Conservation (phyloP, 176 grass and related monocot species). For the Aegilops umbellulata region DNA sequence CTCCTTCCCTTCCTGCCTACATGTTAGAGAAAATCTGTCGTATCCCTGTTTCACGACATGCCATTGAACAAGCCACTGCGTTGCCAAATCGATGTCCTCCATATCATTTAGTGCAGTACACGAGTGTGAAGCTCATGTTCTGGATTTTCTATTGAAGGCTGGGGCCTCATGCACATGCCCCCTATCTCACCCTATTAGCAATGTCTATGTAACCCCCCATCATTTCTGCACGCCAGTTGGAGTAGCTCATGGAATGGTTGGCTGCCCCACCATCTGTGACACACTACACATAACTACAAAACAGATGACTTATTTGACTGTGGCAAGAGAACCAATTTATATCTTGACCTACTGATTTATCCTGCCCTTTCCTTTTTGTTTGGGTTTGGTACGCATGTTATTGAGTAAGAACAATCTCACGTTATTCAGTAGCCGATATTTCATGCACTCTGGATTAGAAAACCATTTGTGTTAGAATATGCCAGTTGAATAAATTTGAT, state of each 20-base stretch:
- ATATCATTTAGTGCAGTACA: not conserved
- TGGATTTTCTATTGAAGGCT: not conserved
- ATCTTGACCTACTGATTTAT: conserved; percentile 12
- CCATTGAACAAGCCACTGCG: not conserved
- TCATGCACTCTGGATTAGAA: not conserved
- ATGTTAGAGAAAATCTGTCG: not conserved
- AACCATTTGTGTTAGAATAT: not conserved
- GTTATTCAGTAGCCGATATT: not conserved
- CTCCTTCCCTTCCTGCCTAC: not conserved
- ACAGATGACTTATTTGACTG: not conserved
- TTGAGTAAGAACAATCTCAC: not conserved
- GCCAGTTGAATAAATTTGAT: not conserved
- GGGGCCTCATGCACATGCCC: not conserved
- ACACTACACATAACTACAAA: not conserved
- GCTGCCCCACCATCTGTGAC: not conserved
- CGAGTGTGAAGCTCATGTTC: not conserved
- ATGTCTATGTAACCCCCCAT: not conserved
- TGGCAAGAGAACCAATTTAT: not conserved
- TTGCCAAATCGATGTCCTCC: not conserved
- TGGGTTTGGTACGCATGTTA: not conserved
- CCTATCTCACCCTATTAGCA: not conserved
- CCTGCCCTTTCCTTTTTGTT: not conserved
- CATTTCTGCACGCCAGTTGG: not conserved
- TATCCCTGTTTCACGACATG: not conserved
- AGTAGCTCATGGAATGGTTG: not conserved